These are phyloP conservation scores for Wallacemonas rigidus DNA, from an alignment of 208 protist species.

Conservation along the genomic window DNA sequence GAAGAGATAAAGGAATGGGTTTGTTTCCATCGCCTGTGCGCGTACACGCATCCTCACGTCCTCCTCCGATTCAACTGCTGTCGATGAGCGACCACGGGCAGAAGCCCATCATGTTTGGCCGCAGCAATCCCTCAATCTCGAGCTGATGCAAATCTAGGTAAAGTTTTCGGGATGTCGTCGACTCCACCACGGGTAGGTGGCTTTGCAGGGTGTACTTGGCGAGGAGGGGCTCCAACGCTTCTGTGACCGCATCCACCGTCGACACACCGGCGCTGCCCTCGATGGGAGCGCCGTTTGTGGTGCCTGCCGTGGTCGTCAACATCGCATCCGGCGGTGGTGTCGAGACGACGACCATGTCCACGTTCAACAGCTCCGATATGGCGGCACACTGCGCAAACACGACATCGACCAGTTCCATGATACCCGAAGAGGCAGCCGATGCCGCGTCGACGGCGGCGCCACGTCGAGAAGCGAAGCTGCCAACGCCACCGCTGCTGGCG, in stretches of 20 bases:
- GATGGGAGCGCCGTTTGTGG: too few species aligned
- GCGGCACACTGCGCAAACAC: conserved; percentile 78
- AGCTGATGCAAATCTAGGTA: conserved; percentile 60
- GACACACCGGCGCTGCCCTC: conserved; percentile 5
- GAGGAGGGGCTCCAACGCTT: conserved; percentile 45
- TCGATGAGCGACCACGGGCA: conserved; percentile 56
- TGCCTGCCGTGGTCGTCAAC: too few species aligned
- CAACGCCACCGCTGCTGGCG: not conserved
- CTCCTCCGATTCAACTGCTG: not conserved
- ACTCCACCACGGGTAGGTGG: not conserved
- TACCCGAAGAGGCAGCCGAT: not conserved
- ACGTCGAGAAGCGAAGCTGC: not conserved
- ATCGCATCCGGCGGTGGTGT: conserved; percentile 23
- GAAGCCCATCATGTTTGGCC: conserved; percentile 52
- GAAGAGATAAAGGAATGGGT: not conserved
- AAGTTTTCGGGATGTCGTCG: not conserved
- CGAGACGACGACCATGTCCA: conserved; percentile 33
- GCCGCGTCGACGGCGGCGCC: too few species aligned
- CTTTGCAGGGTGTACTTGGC: conserved; percentile 43
- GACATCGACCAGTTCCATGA: conserved; percentile 44
- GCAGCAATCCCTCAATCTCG: conserved; percentile 60
- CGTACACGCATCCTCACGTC: not conserved
- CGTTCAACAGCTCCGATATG: conserved; percentile 55
- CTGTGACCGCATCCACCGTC: conserved; percentile 25
- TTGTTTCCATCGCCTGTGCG: not conserved